Conservation (phyloP, 768 basidiomycete genomes). For the Phaffia australis region DNA sequence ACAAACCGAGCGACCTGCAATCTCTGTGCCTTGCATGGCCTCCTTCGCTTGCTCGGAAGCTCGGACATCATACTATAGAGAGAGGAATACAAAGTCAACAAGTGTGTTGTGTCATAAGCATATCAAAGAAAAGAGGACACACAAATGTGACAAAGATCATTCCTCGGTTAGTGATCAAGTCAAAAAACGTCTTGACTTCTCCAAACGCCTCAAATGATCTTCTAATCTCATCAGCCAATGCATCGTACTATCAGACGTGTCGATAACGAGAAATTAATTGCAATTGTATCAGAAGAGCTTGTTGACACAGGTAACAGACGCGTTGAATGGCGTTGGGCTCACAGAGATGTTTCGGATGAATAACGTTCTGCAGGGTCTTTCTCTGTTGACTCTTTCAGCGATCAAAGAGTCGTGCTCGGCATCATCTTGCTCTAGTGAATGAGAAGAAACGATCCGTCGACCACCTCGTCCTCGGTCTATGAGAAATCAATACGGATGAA, state of each 20-base stretch:
- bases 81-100: neutral
- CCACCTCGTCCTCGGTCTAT: neutral
- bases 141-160: constrained; percentile 99
- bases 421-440: constrained; percentile 13
- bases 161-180: constrained; percentile 84
- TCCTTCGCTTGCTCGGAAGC: constrained; percentile 88
- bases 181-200: constrained; percentile 94
- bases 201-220: constrained; percentile 83
- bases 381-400: constrained; percentile 84
- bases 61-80: constrained; percentile 69
- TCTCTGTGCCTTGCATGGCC: constrained; percentile 74
- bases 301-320: neutral
- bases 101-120: neutral
- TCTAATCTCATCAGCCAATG: constrained; percentile 55
- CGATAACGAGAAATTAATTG: neutral
- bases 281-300: neutral
- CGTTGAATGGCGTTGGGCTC: constrained; percentile 40
- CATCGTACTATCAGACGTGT: constrained; percentile 35
- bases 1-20: constrained; percentile 79
- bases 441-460: neutral
- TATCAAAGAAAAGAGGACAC: constrained; percentile 40
- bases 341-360: constrained; percentile 99
- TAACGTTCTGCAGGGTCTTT: constrained; percentile 86
- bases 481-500: too few species aligned
- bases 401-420: constrained; percentile 66